Evolutionary conservation across 2,329 filamentous ascomycete species (phyloP).

Genomic region (Stromatinia cepivora): DNA sequence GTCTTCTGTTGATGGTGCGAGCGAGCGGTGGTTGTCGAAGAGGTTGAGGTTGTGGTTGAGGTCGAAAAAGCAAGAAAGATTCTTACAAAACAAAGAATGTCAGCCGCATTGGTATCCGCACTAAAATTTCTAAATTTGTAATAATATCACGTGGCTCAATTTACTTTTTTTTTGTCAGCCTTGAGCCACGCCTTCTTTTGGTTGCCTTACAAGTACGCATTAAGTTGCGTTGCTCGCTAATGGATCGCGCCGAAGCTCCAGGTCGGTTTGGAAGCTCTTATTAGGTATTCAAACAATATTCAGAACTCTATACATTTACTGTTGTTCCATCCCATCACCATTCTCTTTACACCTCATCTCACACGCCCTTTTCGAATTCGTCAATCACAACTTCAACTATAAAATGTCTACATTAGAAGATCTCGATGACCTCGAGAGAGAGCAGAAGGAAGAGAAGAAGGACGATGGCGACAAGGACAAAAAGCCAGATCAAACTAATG

Average conservation of each 20-base stretch:
- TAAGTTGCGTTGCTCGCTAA: slow-evolving; percentile 16
- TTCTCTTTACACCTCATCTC: background rate
- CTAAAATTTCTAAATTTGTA: slow-evolving; percentile 1
- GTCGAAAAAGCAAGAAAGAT: slow-evolving; percentile 31
- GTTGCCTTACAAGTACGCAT: slow-evolving; percentile 20
- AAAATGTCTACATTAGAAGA: slow-evolving; percentile 76
- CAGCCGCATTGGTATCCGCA: background rate
- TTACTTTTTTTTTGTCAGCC: slow-evolving; percentile 9
- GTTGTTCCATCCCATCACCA: slow-evolving; percentile 17
- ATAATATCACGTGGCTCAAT: background rate
- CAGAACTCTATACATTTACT: slow-evolving; percentile 11
- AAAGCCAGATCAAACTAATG: slow-evolving; percentile 53
- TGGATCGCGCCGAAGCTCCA: slow-evolving; percentile 32
- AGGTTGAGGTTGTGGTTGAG: slow-evolving; percentile 20
- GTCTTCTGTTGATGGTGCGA: slow-evolving; percentile 39
- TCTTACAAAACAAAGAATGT: slow-evolving; percentile 25
- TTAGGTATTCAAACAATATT: slow-evolving; percentile 27
- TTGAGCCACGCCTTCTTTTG: slow-evolving; percentile 24
- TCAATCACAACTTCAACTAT: slow-evolving; percentile 27
- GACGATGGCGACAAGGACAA: slow-evolving; percentile 56
- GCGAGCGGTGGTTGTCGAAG: slow-evolving; percentile 20
- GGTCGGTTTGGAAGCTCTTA: slow-evolving; percentile 29
- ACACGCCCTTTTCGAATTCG: background rate
- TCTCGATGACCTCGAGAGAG: slow-evolving; percentile 72
- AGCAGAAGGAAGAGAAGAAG: slow-evolving; percentile 64